Percentiles rank a stretch among this genome's conserved stretches.
These are phyloP conservation scores for Suillus alpinus DNA, from an alignment of 768 basidiomycete genomes.

Conservation along the genomic window DNA sequence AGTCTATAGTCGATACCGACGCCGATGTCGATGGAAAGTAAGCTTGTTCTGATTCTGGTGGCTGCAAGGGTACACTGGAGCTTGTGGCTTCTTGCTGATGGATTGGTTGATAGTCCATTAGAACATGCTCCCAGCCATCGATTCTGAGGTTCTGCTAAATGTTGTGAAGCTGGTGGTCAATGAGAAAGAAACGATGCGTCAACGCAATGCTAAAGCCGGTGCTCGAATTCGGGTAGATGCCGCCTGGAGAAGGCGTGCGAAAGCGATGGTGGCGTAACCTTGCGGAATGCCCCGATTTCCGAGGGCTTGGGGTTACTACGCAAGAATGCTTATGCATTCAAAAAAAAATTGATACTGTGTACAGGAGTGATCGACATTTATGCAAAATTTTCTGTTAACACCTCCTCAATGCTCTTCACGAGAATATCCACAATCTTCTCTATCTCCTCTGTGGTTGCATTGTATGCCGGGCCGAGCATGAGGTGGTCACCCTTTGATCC, in stretches of 20 bases:
- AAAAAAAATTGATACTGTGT: neutral
- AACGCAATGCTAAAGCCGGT: slow-evolving; percentile 13
- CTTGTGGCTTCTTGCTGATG: slow-evolving; percentile 69
- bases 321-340: neutral
- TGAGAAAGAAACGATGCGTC: slow-evolving; percentile 20
- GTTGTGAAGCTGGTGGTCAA: slow-evolving; percentile 24
- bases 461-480: slow-evolving; percentile 80
- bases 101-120: slow-evolving; percentile 86
- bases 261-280: slow-evolving; percentile 13
- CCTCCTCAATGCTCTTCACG: slow-evolving; percentile 64
- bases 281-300: slow-evolving; percentile 5
- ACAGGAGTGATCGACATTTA: slow-evolving; percentile 3
- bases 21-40: slow-evolving; percentile 34
- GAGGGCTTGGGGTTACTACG: slow-evolving; percentile 5
- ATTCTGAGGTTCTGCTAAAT: slow-evolving; percentile 32
- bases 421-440: slow-evolving; percentile 65
- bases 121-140: slow-evolving; percentile 86
- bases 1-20: slow-evolving; percentile 42
- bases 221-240: slow-evolving; percentile 14
- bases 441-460: slow-evolving; percentile 66
- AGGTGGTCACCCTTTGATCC: slow-evolving; percentile 72
- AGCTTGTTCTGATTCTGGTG: slow-evolving; percentile 37
- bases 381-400: slow-evolving; percentile 40
- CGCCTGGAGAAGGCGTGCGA: slow-evolving; percentile 30
- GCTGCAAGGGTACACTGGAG: slow-evolving; percentile 54